A percentile compares a stretch with the other conserved stretches of the same genome.
phyloP scores from a whole-genome alignment of 1,139 yeast species.

The Yamadazyma aaseri region DNA sequence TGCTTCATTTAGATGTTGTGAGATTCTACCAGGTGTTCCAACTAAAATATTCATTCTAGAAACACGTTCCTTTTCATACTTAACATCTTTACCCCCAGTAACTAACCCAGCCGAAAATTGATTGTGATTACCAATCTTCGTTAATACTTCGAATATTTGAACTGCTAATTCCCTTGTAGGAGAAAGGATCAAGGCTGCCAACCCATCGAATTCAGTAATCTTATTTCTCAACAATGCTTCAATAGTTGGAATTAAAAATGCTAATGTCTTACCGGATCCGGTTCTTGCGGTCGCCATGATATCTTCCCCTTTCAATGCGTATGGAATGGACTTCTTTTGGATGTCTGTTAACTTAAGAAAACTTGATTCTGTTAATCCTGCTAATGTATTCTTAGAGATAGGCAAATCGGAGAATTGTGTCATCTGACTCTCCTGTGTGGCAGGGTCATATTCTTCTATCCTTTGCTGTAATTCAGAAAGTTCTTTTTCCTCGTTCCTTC shows the following conservation, averaged over 20 bases:
- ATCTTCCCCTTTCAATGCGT: conserved; percentile 78
- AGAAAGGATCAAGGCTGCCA: conserved; percentile 87
- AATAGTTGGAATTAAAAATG: conserved; percentile 82
- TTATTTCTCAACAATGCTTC: conserved; percentile 69
- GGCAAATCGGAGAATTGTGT: conserved; percentile 70
- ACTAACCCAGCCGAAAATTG: conserved; percentile 91
- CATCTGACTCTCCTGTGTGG: conserved; percentile 25
- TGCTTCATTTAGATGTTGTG: conserved; percentile 94
- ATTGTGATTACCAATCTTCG: conserved; percentile 78
- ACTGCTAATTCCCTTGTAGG: conserved; percentile 95
- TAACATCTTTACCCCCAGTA: conserved; percentile 94
- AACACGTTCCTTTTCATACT: conserved; percentile 82
- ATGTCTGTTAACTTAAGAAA: conserved; percentile 82
- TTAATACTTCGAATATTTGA: conserved; percentile 87
- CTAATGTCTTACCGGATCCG: conserved; percentile 95
- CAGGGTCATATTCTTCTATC: conserved; percentile 52
- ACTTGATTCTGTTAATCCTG: conserved; percentile 71
- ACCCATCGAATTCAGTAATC: conserved; percentile 88
- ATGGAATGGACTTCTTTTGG: conserved; percentile 76
- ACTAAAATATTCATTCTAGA: conserved; percentile 81
- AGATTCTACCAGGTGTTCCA: conserved; percentile 93
- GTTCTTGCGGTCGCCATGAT: conserved; percentile 92
- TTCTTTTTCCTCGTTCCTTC: conserved; percentile 43
- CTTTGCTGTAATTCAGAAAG: conserved; percentile 44
- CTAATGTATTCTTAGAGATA: conserved; percentile 58